These are phyloP conservation scores for Sclerotinia sclerotiorum DNA, from an alignment of 2,329 filamentous ascomycete genomes.

Conservation along the genomic window DNA sequence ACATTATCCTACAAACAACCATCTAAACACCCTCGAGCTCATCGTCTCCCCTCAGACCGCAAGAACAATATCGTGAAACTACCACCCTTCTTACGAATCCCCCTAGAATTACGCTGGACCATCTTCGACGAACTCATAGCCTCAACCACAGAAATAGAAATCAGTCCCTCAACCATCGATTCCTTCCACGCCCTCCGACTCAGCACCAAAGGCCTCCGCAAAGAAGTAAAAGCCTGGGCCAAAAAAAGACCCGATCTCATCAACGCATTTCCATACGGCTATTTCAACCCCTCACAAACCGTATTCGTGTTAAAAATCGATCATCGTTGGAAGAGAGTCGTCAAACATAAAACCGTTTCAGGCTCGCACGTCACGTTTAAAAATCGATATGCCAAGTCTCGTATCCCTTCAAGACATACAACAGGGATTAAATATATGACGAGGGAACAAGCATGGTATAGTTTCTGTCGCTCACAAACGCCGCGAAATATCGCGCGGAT, in stretches of 20 bases:
- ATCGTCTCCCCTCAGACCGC: fast-evolving
- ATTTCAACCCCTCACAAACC: neutral
- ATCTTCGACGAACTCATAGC: neutral
- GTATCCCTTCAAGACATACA: fast-evolving
- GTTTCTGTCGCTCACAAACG: neutral
- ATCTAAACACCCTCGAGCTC: too few relatives aligned
- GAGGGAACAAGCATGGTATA: neutral
- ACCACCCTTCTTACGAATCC: neutral
- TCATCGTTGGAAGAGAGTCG: neutral
- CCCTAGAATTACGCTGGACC: constrained; percentile 1
- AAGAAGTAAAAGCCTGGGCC: neutral
- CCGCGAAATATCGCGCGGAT: neutral
- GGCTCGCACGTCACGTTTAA: neutral
- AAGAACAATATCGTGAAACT: neutral
- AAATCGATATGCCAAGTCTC: fast-evolving
- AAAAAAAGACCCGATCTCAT: neutral
- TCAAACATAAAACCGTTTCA: constrained; percentile 1
- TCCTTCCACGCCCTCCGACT: neutral
- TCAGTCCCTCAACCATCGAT: neutral
- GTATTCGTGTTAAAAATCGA: neutral
- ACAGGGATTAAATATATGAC: neutral
- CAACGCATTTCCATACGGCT: constrained; percentile 4
- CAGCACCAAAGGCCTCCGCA: constrained; percentile 3
- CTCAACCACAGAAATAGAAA: neutral
- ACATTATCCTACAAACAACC: neutral